Evolutionary conservation across 2,329 filamentous ascomycete genomes (phyloP), one percentile per base, ranked within the genome.

Genomic region (Penicillium expansum): DNA sequence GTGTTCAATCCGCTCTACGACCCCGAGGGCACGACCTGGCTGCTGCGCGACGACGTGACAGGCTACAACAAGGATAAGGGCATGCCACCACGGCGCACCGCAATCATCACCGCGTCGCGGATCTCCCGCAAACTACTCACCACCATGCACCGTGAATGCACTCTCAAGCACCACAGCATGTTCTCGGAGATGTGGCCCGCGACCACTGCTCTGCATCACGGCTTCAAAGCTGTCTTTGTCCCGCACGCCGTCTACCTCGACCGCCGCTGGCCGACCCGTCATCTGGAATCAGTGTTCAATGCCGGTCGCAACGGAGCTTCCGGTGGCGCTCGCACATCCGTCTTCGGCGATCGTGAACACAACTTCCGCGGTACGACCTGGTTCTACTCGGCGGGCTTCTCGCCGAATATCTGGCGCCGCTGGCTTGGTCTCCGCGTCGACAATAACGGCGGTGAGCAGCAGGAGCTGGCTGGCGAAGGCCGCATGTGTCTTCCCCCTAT

Each of bases 161-260:
- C 87, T 30, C 83, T 90, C 67, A 87, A 88, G 69, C 92, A 92
- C 66, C 90, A 95, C 74, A 90, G 90, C 62, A 95, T 94, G 79
- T 96, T 96, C 72, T 90, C 92, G 0, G 93, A 97, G 75, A 97
- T 97, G 92, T 97, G 91, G 91, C 91, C 92, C 0, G 88, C 88
- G 1, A 94, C 90, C 0, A 86, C 90, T 1, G 90, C 92, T 1
- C 82, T 97, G 10, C 92, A 97, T 58, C 92, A 97, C 71, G 93
- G 93, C 11, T 87, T 90, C 77, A 97, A 97, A 78, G 92, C 91
- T 37, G 92, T 97, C 14, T 96, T 89, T 63, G 91, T 87, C 2
- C 93, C 93, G 1, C 93, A 97, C 68, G 91, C 92, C 1, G 83
- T 96, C 54, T 97, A 89, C 71, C 85, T 93, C 16, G 92, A 96